Conservation (phyloP, 306 rosid genomes). For the Vigna reflexopilosa region DNA sequence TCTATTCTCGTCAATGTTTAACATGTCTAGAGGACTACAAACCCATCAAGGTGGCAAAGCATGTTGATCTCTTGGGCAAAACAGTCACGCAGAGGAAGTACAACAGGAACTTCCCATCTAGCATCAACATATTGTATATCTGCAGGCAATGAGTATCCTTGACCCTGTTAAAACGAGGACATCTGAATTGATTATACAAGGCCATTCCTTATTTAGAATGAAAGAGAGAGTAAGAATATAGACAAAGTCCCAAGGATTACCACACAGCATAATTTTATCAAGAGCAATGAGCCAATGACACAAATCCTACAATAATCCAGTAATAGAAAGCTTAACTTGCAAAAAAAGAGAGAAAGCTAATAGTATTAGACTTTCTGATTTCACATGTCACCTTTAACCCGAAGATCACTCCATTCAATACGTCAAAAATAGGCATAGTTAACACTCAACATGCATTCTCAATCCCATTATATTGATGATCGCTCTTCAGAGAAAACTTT, state of each 20-base stretch:
- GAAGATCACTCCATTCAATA: not conserved
- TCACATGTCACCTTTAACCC: not conserved
- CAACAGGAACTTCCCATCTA: conserved; percentile 81
- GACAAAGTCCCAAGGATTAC: conserved; percentile 18
- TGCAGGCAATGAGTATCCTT: conserved; percentile 91
- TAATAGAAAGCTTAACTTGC: not conserved
- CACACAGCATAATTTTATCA: not conserved
- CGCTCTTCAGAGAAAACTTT: not conserved
- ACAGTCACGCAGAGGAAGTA: conserved; percentile 94
- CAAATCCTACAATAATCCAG: conserved; percentile 16
- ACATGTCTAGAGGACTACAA: conserved; percentile 52
- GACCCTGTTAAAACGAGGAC: conserved; percentile 66
- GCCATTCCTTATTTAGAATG: conserved; percentile 8
- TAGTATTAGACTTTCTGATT: not conserved
- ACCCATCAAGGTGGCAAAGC: conserved; percentile 89
- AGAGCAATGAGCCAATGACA: conserved; percentile 7
- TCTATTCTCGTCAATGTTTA: not conserved
- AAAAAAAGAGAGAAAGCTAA: not conserved
- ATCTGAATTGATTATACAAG: conserved; percentile 13
- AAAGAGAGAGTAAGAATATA: conserved; percentile 12
- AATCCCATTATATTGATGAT: conserved; percentile 3
- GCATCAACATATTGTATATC: conserved; percentile 94
- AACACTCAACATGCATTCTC: not conserved
- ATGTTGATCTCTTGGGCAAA: conserved; percentile 78
- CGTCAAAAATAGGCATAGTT: not conserved